Evolutionary conservation across 805 yeast genomes (phyloP), one percentile per base, ranked within the genome.

Genomic region (Lipomyces sp.): DNA sequence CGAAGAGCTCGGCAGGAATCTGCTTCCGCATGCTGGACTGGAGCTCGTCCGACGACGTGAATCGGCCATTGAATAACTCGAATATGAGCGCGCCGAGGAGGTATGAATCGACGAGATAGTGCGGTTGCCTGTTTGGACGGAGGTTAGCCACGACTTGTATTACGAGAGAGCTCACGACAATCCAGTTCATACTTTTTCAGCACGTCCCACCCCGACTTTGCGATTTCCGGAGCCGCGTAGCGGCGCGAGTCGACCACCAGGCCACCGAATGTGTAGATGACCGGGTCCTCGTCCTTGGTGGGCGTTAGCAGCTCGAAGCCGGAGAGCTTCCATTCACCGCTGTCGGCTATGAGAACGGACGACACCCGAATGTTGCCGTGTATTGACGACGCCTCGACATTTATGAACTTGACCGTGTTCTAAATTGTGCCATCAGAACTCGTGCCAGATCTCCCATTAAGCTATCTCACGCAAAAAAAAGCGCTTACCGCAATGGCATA

Each of bases 281-380:
- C 67, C 4, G 65, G 60, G 18, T 75, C 74, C 18, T 75, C 74
- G 55, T 73, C 81, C 3, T 76, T 70, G 38, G 76, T 64, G 47
- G 72, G 76, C 1, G 83, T 74, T 32, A 80, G 68, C 1, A 83
- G 66, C 66, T 90, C 97, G 61, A 89, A 81, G 1, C 96, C 95
- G 51, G 85, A 84, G 24, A 90, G 64, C 52, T 80, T 83, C 91
- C 95, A 87, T 62, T 85, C 95, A 13, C 96, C 95, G 14, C 73
- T 63, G 28, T 74, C 76, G 47, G 78, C 83, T 14, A 86, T 81
- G 64, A 71, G 89, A 0, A 90, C 75, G 1, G 85, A 77, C 36
- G 77, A 72, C 18, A 69, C 58, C 51, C 77, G 74, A 11, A 87
- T 57, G 52, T 80, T 80, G 4, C 89, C 91, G 62, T 86, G 84